A percentile compares a stretch with the other conserved stretches of the same genome.
These are phyloP conservation scores for Suillus hirtellus DNA, from an alignment of 768 basidiomycete genomes.

Conservation along the genomic window DNA sequence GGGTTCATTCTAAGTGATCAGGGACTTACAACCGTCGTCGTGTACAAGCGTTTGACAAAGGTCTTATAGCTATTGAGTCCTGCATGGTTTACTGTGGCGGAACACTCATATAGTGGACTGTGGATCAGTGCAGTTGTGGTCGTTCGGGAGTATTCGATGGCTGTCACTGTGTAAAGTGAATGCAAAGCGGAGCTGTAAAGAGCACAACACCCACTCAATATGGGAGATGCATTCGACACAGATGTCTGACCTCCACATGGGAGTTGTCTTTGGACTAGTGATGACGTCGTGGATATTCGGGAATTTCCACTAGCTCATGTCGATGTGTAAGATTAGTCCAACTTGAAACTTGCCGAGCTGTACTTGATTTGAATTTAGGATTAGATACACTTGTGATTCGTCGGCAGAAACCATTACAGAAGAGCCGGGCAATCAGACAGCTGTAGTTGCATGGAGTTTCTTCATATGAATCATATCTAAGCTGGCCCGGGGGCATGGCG, in stretches of 20 bases:
- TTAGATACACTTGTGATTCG: not conserved
- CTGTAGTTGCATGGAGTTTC: not conserved
- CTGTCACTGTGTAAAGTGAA: not conserved
- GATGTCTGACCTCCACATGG: not conserved
- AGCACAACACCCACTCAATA: not conserved
- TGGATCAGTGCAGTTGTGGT: not conserved
- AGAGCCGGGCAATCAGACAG: not conserved
- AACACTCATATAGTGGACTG: not conserved
- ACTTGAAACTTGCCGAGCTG: not conserved
- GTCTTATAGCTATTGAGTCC: not conserved
- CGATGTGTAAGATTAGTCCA: not conserved
- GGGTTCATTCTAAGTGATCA: not conserved
- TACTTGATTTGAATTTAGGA: not conserved
- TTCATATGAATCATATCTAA: not conserved
- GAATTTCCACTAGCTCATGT: not conserved
- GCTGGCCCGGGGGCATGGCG: not conserved
- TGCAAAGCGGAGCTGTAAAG: not conserved
- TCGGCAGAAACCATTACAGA: not conserved
- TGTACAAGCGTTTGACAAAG: not conserved
- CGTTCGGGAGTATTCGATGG: not conserved
- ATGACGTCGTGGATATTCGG: not conserved
- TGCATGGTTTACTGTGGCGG: not conserved
- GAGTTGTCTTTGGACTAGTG: not conserved
- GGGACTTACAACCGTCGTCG: not conserved
- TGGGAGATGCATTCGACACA: not conserved